These are phyloP conservation scores for Mucor mucedo DNA, from an alignment of 371 early-diverging fungal genomes.

Conservation along the genomic window DNA sequence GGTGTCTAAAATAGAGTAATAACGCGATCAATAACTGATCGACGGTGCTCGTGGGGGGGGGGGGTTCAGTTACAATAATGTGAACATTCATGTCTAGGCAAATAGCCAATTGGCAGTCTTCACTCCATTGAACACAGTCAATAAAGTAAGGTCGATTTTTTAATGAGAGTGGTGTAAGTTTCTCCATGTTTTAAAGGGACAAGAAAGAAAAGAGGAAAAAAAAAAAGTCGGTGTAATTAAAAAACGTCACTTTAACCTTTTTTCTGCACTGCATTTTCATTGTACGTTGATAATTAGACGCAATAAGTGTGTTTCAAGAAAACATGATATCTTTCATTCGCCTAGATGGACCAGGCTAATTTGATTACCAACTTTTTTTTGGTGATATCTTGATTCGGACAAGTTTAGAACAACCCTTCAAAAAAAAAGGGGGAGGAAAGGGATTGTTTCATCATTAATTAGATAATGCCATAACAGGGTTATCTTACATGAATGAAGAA, in stretches of 20 bases:
- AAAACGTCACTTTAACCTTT: slow-evolving; percentile 1
- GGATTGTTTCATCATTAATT: too few relatives aligned
- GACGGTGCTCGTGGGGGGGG: not conserved
- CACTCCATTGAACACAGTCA: slow-evolving; percentile 30
- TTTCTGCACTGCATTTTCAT: too few relatives aligned
- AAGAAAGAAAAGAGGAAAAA: not conserved
- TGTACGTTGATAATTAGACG: too few relatives aligned
- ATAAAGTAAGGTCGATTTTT: slow-evolving; percentile 19
- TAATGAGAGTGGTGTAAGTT: slow-evolving; percentile 24
- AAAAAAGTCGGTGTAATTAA: not conserved
- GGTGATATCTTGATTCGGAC: too few relatives aligned
- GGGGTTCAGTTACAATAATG: slow-evolving; percentile 35
- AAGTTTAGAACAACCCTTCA: not conserved
- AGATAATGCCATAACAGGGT: too few relatives aligned
- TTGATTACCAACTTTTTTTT: too few relatives aligned
- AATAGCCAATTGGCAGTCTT: slow-evolving; percentile 31
- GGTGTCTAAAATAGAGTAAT: slow-evolving; percentile 31
- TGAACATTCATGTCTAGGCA: slow-evolving; percentile 32
- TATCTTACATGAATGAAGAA: too few relatives aligned
- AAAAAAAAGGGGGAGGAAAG: not conserved
- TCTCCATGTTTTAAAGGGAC: slow-evolving; percentile 27
- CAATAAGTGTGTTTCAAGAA: too few relatives aligned
- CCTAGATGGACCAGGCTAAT: too few relatives aligned
- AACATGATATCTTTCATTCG: not conserved
- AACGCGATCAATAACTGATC: not conserved